Base-by-base conservation (phyloP, 176 grass and related monocot genomes). In the Paspalum notatum region DNA sequence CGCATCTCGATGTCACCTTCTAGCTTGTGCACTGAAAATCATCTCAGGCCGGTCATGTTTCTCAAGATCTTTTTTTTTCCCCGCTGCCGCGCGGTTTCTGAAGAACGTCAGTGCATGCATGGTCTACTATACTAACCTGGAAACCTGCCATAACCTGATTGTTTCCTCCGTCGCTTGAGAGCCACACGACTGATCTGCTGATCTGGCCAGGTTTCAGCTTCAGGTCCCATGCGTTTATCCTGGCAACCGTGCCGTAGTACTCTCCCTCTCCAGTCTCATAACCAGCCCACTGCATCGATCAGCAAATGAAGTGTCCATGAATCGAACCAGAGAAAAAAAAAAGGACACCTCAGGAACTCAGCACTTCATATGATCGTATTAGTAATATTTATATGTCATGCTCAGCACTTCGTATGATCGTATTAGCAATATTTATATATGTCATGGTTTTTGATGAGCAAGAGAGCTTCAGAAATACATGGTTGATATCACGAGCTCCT, bases 151-250 rank as follows among this genome's bases (percentile, higher is more conserved):
- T 68, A 20, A 68, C 45, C 66, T 45, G 66, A 24, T 68, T 68
- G 20, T 12, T 68, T 18, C 10, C n/a, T 21, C 66, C 66, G 17
- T 54, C 17, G 21, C 66, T 45, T n/a, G 40, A 22, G 66, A 68
- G 66, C 66, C 66, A 54, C 52, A 54, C 43, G 66, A 22, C 66
- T 11, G 41, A 45, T 1, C 39, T 22, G 66, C 66, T 68, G 10
- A n/a, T 22, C 66, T 45, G 42, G 5, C 42, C 42, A 6, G 66
- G 41, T 13, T 46, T 46, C 66, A 68, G 42, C 0, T 22, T 22
- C 41, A 68, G 66, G n/a, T 46, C 20, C 20, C 66, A 68, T 45
- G 66, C 41, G 66, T 68, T 68, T n/a, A 68, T 68, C 42, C 66
- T 68, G 66, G 68, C 68, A 46, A 7, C 24, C 12, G 42, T 47